A percentile compares a stretch with the other conserved stretches of the same genome.
These are phyloP conservation scores for Pyrenochaeta sp. DNA, from an alignment of 2,329 filamentous ascomycete species.

Conservation along the genomic window DNA sequence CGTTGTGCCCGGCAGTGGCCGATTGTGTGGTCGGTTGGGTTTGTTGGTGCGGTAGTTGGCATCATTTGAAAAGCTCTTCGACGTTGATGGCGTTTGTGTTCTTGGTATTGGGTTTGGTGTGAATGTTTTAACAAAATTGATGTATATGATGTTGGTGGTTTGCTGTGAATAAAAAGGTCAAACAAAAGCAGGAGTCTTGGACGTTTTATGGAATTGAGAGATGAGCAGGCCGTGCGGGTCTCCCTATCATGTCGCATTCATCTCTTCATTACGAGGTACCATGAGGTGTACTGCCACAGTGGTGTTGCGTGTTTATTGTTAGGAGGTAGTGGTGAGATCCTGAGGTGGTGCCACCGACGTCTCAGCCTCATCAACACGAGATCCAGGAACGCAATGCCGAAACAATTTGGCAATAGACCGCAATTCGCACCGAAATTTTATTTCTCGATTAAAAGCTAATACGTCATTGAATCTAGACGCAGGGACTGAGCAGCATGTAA, in stretches of 20 bases:
- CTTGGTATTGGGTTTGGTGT: neutral
- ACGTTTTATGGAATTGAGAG: neutral
- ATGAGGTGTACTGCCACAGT: neutral
- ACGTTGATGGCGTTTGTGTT: neutral
- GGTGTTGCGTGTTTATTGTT: constrained; percentile 1
- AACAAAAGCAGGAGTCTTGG: neutral
- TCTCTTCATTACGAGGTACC: neutral
- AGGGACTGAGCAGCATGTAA: neutral
- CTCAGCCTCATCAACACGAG: neutral
- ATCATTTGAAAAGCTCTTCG: neutral
- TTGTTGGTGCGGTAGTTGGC: neutral
- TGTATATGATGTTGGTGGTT: neutral
- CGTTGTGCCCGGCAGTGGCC: constrained; percentile 19
- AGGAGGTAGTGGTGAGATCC: constrained; percentile 9
- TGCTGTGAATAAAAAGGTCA: too few relatives aligned
- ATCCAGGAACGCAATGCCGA: neutral
- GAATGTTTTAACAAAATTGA: neutral
- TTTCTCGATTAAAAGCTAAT: too few relatives aligned
- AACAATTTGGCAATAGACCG: neutral
- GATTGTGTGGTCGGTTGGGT: constrained; percentile 13
- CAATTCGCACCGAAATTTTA: too few relatives aligned
- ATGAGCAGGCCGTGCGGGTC: neutral
- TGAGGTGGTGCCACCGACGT: constrained; percentile 6
- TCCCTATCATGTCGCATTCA: neutral
- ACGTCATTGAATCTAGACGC: neutral